Evolutionary conservation across 2,329 filamentous ascomycete genomes (phyloP).

Genomic region (Diaporthe humulicola): DNA sequence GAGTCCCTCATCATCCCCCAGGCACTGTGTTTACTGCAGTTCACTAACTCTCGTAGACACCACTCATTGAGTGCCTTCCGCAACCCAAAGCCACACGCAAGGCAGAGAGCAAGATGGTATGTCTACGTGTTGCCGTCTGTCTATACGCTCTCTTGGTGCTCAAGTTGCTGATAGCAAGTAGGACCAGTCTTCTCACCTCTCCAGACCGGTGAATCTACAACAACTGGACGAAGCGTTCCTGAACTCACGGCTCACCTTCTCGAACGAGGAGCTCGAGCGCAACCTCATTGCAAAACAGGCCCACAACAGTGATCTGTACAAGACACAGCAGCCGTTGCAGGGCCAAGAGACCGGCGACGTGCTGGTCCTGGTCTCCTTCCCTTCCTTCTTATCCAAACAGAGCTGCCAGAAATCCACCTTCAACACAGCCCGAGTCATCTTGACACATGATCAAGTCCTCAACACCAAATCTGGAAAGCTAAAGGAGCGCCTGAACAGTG

Average conservation of each 20-base stretch:
- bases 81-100: neutral
- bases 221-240: neutral
- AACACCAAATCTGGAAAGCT: constrained; percentile 31
- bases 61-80: neutral
- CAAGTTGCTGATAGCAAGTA: neutral
- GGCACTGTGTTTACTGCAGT: neutral
- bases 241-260: neutral
- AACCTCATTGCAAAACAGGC: constrained; percentile 26
- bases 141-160: neutral
- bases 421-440: constrained; percentile 11
- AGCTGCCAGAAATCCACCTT: constrained; percentile 31
- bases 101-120: neutral
- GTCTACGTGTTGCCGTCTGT: neutral
- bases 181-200: neutral
- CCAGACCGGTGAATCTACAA: neutral
- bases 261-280: neutral
- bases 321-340: constrained; percentile 10
- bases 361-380: constrained; percentile 31
- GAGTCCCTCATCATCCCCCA: neutral
- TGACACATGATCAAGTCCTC: constrained; percentile 30
- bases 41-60: neutral
- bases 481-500: constrained; percentile 14
- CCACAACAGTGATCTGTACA: constrained; percentile 34
- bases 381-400: neutral
- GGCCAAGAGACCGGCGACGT: neutral